phyloP scores from a whole-genome alignment of 805 yeast species.

The Kodamaea lidongshanica region DNA sequence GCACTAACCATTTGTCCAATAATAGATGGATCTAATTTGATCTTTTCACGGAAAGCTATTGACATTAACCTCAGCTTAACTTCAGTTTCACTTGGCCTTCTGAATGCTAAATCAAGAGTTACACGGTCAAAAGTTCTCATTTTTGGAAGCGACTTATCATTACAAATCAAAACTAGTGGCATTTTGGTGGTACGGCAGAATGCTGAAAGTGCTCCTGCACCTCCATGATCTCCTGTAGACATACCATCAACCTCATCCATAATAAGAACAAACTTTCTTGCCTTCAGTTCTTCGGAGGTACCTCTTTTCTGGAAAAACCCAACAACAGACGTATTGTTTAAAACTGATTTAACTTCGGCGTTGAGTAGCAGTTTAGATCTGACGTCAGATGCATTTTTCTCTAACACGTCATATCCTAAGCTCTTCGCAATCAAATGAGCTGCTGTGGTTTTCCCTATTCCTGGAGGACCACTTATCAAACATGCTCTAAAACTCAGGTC shows the following conservation, averaged over 20 bases:
- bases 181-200: slow-evolving; percentile 79
- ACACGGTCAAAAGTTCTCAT: slow-evolving; percentile 93
- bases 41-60: slow-evolving; percentile 78
- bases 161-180: slow-evolving; percentile 90
- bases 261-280: slow-evolving; percentile 67
- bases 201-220: slow-evolving; percentile 89
- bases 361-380: slow-evolving; percentile 76
- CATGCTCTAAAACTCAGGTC: slow-evolving; percentile 72
- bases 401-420: slow-evolving; percentile 67
- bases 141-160: slow-evolving; percentile 86
- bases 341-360: slow-evolving; percentile 58
- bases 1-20: slow-evolving; percentile 80
- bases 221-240: slow-evolving; percentile 99
- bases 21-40: slow-evolving; percentile 72
- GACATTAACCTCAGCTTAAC: slow-evolving; percentile 82
- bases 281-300: slow-evolving; percentile 24
- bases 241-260: slow-evolving; percentile 99
- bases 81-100: slow-evolving; percentile 81
- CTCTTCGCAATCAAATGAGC: slow-evolving; percentile 69
- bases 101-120: slow-evolving; percentile 72
- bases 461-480: slow-evolving; percentile 82
- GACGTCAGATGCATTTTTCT: slow-evolving; percentile 83
- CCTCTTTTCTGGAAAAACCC: slow-evolving; percentile 56
- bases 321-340: slow-evolving; percentile 75
- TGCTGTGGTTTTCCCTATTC: slow-evolving; percentile 78